Evolutionary conservation across 768 basidiomycete species (phyloP), one percentile per base, ranked within the genome.

Genomic region (Mycena leptocephala): DNA sequence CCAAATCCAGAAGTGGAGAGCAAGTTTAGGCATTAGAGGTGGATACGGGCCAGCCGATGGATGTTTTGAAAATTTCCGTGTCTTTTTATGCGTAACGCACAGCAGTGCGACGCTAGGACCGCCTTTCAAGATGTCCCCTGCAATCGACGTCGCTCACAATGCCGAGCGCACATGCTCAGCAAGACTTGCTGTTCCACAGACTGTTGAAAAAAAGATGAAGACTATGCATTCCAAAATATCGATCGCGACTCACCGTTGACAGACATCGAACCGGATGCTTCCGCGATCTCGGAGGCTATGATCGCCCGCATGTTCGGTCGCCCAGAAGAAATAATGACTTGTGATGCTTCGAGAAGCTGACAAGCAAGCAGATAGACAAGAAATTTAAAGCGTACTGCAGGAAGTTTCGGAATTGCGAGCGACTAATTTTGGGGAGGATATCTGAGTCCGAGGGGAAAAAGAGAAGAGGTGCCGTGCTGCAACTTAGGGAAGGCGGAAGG

Each of bases 161-260:
- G 86, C 86, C 0, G 70, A 71, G 1, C 87, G 82, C n/a, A 88
- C 88, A 3, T 78, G 74, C 35, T 80, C 78, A 0, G 86, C 80
- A 32, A 90, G 30, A 14, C 81, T 76, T 55, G 85, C 83, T 0
- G 87, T 84, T 20, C 88, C 89, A 58, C 88, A 89, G 4, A 89
- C 89, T 89, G 59, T 14, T 48, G 28, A 62, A 35, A 16, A 30
- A 26, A 24, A 66, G 14, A 41, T 18, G 30, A 32, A 14, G 3
- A 22, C 14, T 16, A 48, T 37, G 30, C n/a, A n/a, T 13, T 22
- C 11, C 1, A 13, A 3, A 13, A 7, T 28, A 24, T 8, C 9
- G 1, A 77, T n/a, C n/a, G n/a, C n/a, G n/a, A n/a, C 87, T 35
- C 63, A 88, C 88, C 89, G 18, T 83, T 86, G 10, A 89, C 88